These are phyloP conservation scores for Hypholoma sublateritium DNA, from an alignment of 768 basidiomycete genomes.

Conservation along the genomic window DNA sequence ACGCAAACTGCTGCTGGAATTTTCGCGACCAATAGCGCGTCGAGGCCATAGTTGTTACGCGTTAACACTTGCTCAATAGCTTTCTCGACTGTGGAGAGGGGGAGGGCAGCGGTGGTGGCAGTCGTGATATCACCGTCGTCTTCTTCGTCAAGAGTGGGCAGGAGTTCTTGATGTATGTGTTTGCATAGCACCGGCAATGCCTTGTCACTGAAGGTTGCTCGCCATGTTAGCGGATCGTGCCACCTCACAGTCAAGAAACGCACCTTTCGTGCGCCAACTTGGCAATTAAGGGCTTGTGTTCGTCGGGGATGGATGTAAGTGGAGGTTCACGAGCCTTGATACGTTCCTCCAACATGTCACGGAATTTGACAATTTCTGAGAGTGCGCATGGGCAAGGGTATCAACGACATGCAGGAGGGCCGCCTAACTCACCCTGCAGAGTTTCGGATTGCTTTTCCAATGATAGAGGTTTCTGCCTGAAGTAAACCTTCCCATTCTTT, in stretches of 20 bases:
- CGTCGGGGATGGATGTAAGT: slow-evolving; percentile 61
- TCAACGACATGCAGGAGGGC: not conserved
- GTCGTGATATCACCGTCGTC: slow-evolving; percentile 38
- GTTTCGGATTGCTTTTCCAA: slow-evolving; percentile 83
- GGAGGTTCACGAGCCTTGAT: slow-evolving; percentile 46
- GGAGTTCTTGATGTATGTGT: slow-evolving; percentile 65
- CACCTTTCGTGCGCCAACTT: slow-evolving; percentile 89
- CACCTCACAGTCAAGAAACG: slow-evolving; percentile 15
- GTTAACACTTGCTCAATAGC: slow-evolving; percentile 62
- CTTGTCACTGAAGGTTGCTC: slow-evolving; percentile 61
- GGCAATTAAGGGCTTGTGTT: slow-evolving; percentile 72
- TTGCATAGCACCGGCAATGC: slow-evolving; percentile 60
- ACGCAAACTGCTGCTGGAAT: slow-evolving; percentile 63
- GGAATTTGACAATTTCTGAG: slow-evolving; percentile 75
- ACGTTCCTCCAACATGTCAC: slow-evolving; percentile 64
- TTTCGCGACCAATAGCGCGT: slow-evolving; percentile 48
- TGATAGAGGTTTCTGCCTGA: slow-evolving; percentile 73
- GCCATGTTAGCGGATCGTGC: not conserved
- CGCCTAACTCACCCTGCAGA: slow-evolving; percentile 59
- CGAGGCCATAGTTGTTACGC: slow-evolving; percentile 82
- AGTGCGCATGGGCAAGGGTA: slow-evolving; percentile 10
- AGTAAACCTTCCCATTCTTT: slow-evolving; percentile 73
- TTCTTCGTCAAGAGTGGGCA: slow-evolving; percentile 64
- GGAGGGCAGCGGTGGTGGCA: slow-evolving; percentile 38
- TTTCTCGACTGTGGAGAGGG: slow-evolving; percentile 57